A percentile compares a stretch with the other conserved stretches of the same genome.
Conservation (phyloP, 2,329 filamentous ascomycete genomes). For the Proliferodiscus dingleyae region DNA sequence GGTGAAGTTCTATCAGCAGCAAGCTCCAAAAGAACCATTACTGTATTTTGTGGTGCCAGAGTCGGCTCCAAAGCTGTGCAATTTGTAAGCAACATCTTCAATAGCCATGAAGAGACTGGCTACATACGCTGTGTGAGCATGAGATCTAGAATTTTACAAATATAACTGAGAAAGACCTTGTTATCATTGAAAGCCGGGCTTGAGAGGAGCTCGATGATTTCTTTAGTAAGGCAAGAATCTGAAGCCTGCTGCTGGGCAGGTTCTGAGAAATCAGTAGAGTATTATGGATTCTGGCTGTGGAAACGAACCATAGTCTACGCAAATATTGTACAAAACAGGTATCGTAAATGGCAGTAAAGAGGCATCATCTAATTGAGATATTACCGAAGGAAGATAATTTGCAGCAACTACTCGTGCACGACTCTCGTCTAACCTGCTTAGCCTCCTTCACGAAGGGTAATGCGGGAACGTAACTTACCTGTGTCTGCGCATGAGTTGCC, state of each 20-base stretch:
- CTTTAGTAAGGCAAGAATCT: constrained; percentile 44
- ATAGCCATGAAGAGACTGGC: background rate
- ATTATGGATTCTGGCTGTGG: background rate
- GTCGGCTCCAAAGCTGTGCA: constrained; percentile 27
- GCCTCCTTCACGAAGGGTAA: background rate
- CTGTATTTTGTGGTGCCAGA: constrained; percentile 39
- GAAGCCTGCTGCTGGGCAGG: constrained; percentile 51
- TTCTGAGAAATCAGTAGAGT: constrained; percentile 34
- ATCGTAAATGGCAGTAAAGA: constrained; percentile 49
- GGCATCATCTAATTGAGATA: constrained; percentile 41
- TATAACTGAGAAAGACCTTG: constrained; percentile 43
- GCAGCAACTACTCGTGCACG: constrained; percentile 49
- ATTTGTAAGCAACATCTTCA: constrained; percentile 3
- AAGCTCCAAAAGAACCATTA: constrained; percentile 45
- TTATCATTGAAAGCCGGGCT: constrained; percentile 40
- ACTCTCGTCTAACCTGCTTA: constrained; percentile 47
- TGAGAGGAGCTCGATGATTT: constrained; percentile 46
- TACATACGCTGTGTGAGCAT: constrained; percentile 45
- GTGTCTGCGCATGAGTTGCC: constrained; percentile 62
- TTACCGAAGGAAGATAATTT: constrained; percentile 43
- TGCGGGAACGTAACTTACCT: constrained; percentile 32
- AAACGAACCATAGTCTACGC: constrained; percentile 56
- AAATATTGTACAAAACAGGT: constrained; percentile 58
- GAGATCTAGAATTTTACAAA: constrained; percentile 53
- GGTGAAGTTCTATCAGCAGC: constrained; percentile 38